phyloP scores from a whole-genome alignment of 177 flowering plant species.

The Tripterygium wilfordii region DNA sequence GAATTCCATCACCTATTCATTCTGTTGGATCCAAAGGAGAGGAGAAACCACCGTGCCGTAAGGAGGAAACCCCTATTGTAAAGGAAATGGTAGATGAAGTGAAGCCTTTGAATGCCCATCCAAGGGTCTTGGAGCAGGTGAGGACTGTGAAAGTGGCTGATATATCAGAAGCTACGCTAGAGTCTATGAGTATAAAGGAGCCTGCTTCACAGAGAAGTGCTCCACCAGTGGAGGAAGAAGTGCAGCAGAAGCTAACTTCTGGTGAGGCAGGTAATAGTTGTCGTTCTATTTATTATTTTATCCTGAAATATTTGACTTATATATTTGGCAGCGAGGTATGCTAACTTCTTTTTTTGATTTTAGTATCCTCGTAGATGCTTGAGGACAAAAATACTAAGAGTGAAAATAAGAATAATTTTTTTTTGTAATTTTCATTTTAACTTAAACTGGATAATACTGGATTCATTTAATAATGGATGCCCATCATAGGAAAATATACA shows the following conservation, averaged over 20 bases:
- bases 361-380: not conserved
- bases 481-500: no score
- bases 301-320: no score
- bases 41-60: slow-evolving; percentile 22
- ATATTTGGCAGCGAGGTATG: no score
- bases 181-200: slow-evolving; percentile 53
- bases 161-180: slow-evolving; percentile 63
- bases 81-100: slow-evolving; percentile 28
- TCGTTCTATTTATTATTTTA: not conserved
- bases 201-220: slow-evolving; percentile 74
- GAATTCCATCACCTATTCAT: slow-evolving; percentile 69
- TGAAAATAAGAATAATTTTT: no score
- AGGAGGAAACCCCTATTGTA: slow-evolving; percentile 27
- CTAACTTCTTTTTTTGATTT: not conserved
- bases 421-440: no score
- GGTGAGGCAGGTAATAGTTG: slow-evolving; percentile 60
- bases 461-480: no score
- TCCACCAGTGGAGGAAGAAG: slow-evolving; percentile 72
- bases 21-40: slow-evolving; percentile 84
- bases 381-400: no score
- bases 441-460: no score
- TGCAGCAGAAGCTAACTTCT: slow-evolving; percentile 68
- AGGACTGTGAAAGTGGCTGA: slow-evolving; percentile 32
- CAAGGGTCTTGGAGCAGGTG: slow-evolving; percentile 33
- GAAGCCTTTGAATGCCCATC: slow-evolving; percentile 24